These are phyloP conservation scores for Sanghuangporus sanghuang DNA, from an alignment of 1,284 basidiomycete species.

Conservation along the genomic window DNA sequence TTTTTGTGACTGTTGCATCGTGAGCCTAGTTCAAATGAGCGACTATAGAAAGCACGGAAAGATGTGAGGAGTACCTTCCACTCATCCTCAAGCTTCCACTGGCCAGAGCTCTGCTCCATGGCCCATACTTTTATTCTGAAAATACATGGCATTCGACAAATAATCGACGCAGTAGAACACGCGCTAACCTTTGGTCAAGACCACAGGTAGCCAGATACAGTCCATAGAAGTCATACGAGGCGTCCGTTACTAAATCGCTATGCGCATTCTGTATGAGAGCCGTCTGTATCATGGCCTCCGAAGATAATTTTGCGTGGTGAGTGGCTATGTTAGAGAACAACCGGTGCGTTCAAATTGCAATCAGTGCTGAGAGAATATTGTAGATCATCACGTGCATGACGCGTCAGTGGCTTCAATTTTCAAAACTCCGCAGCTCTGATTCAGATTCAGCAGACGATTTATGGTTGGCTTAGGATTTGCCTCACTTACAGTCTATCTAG, in stretches of 20 bases:
- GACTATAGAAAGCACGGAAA: neutral
- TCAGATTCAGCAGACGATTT: too few species aligned
- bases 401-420: too few species aligned
- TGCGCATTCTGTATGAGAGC: slow-evolving; percentile 70
- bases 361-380: too few species aligned
- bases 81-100: slow-evolving; percentile 75
- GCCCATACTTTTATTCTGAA: slow-evolving; percentile 80
- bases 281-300: slow-evolving; percentile 59
- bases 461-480: too few species aligned
- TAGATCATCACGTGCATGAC: too few species aligned
- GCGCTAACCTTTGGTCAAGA: slow-evolving; percentile 66
- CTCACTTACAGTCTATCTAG: too few species aligned
- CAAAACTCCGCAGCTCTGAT: too few species aligned
- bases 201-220: slow-evolving; percentile 71
- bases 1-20: slow-evolving; percentile 76
- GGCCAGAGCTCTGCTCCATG: slow-evolving; percentile 61
- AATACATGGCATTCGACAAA: neutral
- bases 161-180: neutral
- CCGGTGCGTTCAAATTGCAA: too few species aligned
- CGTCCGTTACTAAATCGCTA: slow-evolving; percentile 75
- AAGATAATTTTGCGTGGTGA: too few species aligned
- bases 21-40: slow-evolving; percentile 58
- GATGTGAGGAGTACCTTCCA: slow-evolving; percentile 68
- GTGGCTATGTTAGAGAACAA: too few species aligned
- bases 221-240: slow-evolving; percentile 88